Evolutionary conservation across 2,329 filamentous ascomycete genomes (phyloP).

Genomic region (Calonectria multiphialidica): DNA sequence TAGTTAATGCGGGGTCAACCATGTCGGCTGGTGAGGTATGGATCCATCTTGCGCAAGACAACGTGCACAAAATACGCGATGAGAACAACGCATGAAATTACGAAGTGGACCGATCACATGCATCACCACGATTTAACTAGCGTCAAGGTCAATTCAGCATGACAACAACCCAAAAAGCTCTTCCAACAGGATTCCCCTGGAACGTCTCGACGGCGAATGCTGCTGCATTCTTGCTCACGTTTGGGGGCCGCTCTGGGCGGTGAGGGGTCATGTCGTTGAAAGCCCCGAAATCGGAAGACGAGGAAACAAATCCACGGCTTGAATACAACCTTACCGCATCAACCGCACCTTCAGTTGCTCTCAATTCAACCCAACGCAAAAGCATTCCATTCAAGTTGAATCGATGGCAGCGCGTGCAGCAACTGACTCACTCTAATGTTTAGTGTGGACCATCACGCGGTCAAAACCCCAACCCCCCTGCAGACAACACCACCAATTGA

Average conservation of each 20-base stretch:
- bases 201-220: background rate
- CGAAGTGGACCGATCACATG: conserved; percentile 1
- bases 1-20: background rate
- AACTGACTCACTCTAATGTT: background rate
- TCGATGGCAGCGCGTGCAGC: background rate
- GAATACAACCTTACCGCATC: background rate
- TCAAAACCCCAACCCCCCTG: conserved; percentile 1
- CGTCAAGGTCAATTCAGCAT: background rate
- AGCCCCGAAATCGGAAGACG: background rate
- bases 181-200: background rate
- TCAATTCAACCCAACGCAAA: too few species aligned
- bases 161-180: background rate
- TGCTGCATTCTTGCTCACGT: background rate
- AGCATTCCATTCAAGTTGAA: background rate
- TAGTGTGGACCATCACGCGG: conserved; percentile 8
- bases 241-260: background rate
- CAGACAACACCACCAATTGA: background rate
- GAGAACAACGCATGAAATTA: background rate
- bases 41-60: background rate
- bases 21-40: background rate
- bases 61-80: background rate
- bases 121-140: background rate
- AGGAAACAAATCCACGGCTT: background rate
- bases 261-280: background rate
- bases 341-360: background rate